phyloP scores from a whole-genome alignment of 345 rosid genomes.

The Melaleuca quinquenervia region DNA sequence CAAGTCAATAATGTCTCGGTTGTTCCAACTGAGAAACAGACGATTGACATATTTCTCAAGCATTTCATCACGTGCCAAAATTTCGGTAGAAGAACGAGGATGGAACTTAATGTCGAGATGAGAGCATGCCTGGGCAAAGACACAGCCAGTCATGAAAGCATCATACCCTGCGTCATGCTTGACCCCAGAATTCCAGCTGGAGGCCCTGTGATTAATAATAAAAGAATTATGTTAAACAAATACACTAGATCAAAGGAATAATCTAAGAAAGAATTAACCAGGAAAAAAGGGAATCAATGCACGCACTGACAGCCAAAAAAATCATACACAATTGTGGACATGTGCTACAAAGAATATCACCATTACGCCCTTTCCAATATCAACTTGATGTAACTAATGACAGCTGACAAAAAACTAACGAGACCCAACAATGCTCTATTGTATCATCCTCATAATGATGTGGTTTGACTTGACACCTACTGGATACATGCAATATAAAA shows the following conservation, averaged over 20 bases:
- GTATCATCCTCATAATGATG: background rate
- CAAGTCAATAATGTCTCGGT: constrained; percentile 58
- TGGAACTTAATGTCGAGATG: constrained; percentile 66
- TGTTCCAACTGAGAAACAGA: constrained; percentile 77
- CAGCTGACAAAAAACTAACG: background rate
- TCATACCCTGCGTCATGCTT: constrained; percentile 99
- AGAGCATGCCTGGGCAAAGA: constrained; percentile 81
- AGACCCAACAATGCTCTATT: background rate
- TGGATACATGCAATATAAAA: background rate
- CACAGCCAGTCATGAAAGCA: constrained; percentile 98
- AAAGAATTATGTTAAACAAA: background rate
- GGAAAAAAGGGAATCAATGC: background rate
- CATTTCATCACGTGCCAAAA: constrained; percentile 36
- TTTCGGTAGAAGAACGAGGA: constrained; percentile 19
- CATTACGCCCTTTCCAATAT: background rate
- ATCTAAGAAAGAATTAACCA: background rate
- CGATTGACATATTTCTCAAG: constrained; percentile 58
- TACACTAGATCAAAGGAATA: background rate
- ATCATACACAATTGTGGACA: background rate
- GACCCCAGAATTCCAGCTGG: constrained; percentile 70
- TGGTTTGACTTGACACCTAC: background rate
- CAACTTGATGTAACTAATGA: background rate
- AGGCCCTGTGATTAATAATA: constrained; percentile 32
- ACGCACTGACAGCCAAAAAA: background rate
- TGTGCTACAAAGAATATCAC: background rate